Evolutionary conservation across 495 filamentous ascomycete genomes (phyloP).

Genomic region (Evernia prunastri): DNA sequence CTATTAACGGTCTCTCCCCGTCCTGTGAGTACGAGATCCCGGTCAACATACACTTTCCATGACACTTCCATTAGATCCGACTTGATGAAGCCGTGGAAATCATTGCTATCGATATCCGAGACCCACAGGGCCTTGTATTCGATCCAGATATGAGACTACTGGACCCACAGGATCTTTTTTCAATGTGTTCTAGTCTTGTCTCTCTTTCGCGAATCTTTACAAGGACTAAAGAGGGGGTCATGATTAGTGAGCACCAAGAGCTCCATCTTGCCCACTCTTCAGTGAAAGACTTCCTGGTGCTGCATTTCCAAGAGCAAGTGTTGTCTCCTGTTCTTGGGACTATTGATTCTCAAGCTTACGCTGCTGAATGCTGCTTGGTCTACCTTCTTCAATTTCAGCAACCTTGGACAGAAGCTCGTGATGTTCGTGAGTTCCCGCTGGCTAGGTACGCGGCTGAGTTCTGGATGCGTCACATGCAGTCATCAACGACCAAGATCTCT

Average conservation of each 20-base stretch:
- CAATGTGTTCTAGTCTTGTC: constrained; percentile 5
- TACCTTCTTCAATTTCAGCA: background rate
- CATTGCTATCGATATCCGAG: constrained; percentile 4
- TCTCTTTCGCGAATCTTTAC: background rate
- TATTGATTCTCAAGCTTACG: background rate
- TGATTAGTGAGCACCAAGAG: background rate
- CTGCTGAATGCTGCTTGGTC: constrained; percentile 3
- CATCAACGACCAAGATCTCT: background rate
- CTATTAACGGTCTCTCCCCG: background rate
- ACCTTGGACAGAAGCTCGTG: background rate
- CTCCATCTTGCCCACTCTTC: constrained; percentile 11
- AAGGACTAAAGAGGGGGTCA: background rate
- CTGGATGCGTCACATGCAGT: constrained; percentile 1
- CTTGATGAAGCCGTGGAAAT: constrained; percentile 5
- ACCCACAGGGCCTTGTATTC: background rate
- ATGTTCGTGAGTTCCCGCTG: background rate
- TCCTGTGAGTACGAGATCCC: background rate
- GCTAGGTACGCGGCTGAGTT: constrained; percentile 3
- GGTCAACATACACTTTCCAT: background rate
- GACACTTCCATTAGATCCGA: constrained; percentile 3
- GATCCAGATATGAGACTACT: constrained; percentile 5
- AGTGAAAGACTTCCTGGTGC: constrained; percentile 7
- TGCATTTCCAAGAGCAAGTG: constrained; percentile 1
- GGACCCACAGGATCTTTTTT: constrained; percentile 1
- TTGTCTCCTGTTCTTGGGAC: background rate